phyloP scores from a whole-genome alignment of 768 basidiomycete species.

The Calocera viscosa region DNA sequence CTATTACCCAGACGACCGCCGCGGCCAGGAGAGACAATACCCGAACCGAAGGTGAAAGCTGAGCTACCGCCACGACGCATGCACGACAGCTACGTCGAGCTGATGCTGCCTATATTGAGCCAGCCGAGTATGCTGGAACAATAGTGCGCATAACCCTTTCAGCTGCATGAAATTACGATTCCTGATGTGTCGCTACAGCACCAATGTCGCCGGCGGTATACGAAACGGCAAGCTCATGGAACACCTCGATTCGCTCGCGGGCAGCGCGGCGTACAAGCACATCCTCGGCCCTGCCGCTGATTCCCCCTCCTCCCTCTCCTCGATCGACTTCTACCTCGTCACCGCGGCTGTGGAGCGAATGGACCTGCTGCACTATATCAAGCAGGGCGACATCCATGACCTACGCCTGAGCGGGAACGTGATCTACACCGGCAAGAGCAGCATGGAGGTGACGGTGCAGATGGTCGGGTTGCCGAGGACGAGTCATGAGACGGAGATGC shows the following conservation, averaged over 20 bases:
- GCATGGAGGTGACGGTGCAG: conserved; percentile 77
- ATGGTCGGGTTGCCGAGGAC: conserved; percentile 52
- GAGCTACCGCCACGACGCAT: conserved; percentile 40
- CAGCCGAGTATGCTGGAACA: not conserved
- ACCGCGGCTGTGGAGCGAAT: conserved; percentile 75
- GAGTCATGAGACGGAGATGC: conserved; percentile 35
- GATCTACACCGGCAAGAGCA: conserved; percentile 60
- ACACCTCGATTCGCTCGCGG: conserved; percentile 73
- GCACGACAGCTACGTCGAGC: conserved; percentile 48
- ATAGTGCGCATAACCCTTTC: not conserved
- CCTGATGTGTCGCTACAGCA: conserved; percentile 19
- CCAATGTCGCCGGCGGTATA: conserved; percentile 57
- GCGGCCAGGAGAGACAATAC: not conserved
- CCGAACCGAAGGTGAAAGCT: not conserved
- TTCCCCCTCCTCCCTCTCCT: conserved; percentile 25
- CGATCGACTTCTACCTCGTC: conserved; percentile 51
- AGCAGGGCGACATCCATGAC: conserved; percentile 38
- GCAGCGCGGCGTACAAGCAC: conserved; percentile 74
- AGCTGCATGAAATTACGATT: not conserved
- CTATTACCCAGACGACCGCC: not conserved
- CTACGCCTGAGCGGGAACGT: conserved; percentile 69
- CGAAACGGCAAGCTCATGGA: conserved; percentile 65
- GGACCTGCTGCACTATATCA: conserved; percentile 50
- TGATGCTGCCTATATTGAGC: not conserved
- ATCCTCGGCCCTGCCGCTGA: conserved; percentile 54